Evolutionary conservation across 805 yeast species (phyloP), one percentile per base, ranked within the genome.

Genomic region (Saturnispora gosingensis): DNA sequence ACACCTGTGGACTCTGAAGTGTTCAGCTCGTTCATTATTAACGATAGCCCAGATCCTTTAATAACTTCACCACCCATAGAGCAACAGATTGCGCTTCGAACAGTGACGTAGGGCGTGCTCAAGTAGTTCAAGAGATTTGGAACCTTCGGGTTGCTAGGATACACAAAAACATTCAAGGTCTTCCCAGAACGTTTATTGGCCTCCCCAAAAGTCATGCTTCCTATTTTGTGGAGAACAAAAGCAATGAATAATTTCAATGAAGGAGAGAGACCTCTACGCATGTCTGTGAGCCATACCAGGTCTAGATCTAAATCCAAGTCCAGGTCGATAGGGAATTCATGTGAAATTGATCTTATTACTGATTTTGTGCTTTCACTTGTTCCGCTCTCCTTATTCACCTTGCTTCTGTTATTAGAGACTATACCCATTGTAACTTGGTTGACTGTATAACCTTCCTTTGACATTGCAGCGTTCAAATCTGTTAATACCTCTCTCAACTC

Each of bases 181-280:
- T 86, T 78, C 44, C 85, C 90, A 0, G 96, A 84, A 55, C 77
- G 79, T 54, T 83, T 72, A 62, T 83, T 88, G 0, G 97, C 95
- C 63, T 93, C 98, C 67, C 91, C 97, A 67, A 93, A 93, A 0
- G 99, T 93, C 64, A 85, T 66, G 60, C 86, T 85, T 2, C 91
- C 96, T 18, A 93, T 77, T 15, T 82, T 77, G 52, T 77, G 79
- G 51, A 83, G 71, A 5, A 88, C 96, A 62, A 82, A 90, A 59
- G 82, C 82, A 66, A 88, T 77, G 54, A 91, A 88, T 5, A 86
- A 69, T 51, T 85, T 71, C 48, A 91, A 82, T 61, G 91, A 97
- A 52, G 88, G 91, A 1, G 96, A 85, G 62, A 87, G 88, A 3
- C 95, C 93, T 54, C 85, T 51, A 35, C 53, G 48, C 46, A 53